Evolutionary conservation across 495 filamentous ascomycete genomes (phyloP).

Genomic region (Talaromyces borbonicus): DNA sequence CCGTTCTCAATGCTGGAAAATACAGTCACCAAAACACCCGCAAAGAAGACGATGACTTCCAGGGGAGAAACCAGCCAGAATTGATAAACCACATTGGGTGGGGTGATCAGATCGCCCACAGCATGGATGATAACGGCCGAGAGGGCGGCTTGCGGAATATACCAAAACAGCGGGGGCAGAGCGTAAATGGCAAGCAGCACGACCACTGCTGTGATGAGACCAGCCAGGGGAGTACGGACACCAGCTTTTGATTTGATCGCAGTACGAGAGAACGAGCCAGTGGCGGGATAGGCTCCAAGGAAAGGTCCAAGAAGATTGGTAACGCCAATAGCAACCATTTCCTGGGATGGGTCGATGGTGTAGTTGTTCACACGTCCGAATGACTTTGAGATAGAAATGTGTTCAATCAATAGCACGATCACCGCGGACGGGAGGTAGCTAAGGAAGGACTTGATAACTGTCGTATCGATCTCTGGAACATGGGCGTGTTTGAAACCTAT

Average conservation of each 20-base stretch:
- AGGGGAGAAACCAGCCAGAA: conserved; percentile 92
- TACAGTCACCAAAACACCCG: conserved; percentile 83
- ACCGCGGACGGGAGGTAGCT: conserved; percentile 65
- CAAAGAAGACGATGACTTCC: conserved; percentile 89
- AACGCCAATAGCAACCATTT: conserved; percentile 90
- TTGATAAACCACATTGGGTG: conserved; percentile 87
- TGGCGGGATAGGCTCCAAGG: conserved; percentile 87
- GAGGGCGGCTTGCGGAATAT: conserved; percentile 79
- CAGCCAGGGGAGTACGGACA: conserved; percentile 85
- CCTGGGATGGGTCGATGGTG: conserved; percentile 94
- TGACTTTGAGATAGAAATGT: conserved; percentile 96
- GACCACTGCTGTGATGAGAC: conserved; percentile 78
- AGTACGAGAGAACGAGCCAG: conserved; percentile 93
- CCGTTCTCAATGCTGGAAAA: conserved; percentile 86
- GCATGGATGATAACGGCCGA: conserved; percentile 96
- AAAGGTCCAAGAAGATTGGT: conserved; percentile 90
- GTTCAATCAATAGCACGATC: conserved; percentile 91
- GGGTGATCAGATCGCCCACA: conserved; percentile 88
- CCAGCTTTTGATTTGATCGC: conserved; percentile 98
- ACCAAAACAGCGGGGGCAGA: conserved; percentile 85
- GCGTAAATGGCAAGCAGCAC: conserved; percentile 95
- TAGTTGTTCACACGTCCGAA: conserved; percentile 97
- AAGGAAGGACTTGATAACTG: conserved; percentile 52
- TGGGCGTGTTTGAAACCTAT: conserved; percentile 68
- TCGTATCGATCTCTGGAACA: conserved; percentile 59